Conservation (phyloP, 257 asterid species). For the Penstemon davidsonii region DNA sequence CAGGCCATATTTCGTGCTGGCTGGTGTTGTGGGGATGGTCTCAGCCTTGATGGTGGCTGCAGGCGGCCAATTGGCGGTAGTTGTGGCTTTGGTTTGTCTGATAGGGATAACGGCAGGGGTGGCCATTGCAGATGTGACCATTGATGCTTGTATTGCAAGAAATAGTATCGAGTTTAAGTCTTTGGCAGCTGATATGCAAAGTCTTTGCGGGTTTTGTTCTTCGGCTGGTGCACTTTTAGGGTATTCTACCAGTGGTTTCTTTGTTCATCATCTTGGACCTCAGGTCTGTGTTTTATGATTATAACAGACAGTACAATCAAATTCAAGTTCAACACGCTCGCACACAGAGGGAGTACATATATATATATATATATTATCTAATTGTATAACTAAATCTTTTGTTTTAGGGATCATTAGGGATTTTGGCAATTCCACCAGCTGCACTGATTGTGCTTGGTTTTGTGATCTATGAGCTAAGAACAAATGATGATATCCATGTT, state of each 20-base stretch:
- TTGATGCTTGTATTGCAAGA: slow-evolving; percentile 70
- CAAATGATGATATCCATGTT: slow-evolving; percentile 27
- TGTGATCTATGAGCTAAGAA: slow-evolving; percentile 41
- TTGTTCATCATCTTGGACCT: slow-evolving; percentile 62
- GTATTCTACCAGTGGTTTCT: slow-evolving; percentile 62
- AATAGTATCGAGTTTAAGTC: slow-evolving; percentile 52
- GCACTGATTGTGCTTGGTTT: slow-evolving; percentile 38
- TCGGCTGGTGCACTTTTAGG: slow-evolving; percentile 66
- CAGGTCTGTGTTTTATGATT: slow-evolving; percentile 38
- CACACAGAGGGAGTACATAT: too few relatives aligned
- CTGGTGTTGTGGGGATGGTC: slow-evolving; percentile 39
- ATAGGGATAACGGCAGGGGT: slow-evolving; percentile 48
- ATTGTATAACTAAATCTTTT: background rate
- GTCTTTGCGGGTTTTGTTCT: slow-evolving; percentile 57
- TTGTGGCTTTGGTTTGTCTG: slow-evolving; percentile 44
- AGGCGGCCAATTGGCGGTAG: slow-evolving; percentile 36
- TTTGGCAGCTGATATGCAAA: slow-evolving; percentile 72
- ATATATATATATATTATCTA: background rate
- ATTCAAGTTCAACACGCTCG: too few relatives aligned
- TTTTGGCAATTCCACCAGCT: slow-evolving; percentile 44
- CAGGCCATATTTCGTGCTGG: slow-evolving; percentile 54
- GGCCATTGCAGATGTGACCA: slow-evolving; percentile 69
- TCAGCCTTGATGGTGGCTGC: slow-evolving; percentile 35
- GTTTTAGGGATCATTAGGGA: slow-evolving; percentile 41
- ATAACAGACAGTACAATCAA: background rate